Evolutionary conservation across 345 rosid genomes (phyloP).

Genomic region (Limnanthes douglasii): DNA sequence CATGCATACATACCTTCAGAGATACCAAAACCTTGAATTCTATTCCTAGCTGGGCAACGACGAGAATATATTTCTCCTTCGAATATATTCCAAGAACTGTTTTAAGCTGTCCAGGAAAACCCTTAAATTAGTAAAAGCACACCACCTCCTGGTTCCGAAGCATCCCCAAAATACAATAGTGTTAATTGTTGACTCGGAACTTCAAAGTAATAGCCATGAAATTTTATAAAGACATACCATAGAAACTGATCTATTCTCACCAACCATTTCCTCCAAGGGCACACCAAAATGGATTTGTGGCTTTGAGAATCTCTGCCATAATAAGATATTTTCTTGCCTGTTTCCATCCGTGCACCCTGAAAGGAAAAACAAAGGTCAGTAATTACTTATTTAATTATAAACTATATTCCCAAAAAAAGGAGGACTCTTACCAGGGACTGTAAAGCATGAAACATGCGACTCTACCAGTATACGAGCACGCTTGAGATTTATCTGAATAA

Average conservation of each 20-base stretch:
- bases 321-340: constrained; percentile 53
- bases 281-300: constrained; percentile 70
- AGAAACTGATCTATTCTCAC: constrained; percentile 28
- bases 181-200: not conserved
- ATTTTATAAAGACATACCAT: constrained; percentile 23
- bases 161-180: no score
- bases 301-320: constrained; percentile 66
- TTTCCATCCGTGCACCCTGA: constrained; percentile 78
- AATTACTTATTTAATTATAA: not conserved
- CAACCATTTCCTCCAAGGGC: constrained; percentile 53
- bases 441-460: constrained; percentile 43
- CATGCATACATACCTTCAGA: constrained; percentile 47
- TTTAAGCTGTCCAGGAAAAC: constrained; percentile 29
- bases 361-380: constrained; percentile 4
- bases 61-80: constrained; percentile 58
- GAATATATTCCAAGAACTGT: constrained; percentile 37
- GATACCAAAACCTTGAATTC: constrained; percentile 48
- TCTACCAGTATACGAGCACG: constrained; percentile 76
- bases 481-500: constrained; percentile 74
- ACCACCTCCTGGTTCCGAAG: no score
- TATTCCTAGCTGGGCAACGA: constrained; percentile 18
- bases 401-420: not conserved
- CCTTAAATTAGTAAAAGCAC: constrained; percentile 1
- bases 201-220: not conserved
- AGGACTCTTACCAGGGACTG: constrained; percentile 40